Conservation (phyloP, 2,329 filamentous ascomycete genomes). For the Dichotomopilus funicola region DNA sequence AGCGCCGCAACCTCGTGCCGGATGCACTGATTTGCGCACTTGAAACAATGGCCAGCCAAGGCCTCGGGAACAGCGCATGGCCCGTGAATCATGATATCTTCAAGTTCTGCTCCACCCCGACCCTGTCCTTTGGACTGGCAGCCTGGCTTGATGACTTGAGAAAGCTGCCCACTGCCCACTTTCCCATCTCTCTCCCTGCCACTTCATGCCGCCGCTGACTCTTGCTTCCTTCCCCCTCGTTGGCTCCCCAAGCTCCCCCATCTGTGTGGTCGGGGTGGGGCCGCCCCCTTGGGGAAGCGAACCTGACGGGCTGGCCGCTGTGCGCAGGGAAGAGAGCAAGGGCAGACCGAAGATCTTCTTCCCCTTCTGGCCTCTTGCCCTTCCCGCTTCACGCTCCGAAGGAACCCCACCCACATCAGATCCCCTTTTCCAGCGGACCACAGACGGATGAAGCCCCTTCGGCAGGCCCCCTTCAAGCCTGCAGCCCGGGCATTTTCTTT, state of each 20-base stretch:
- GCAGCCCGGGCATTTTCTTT: neutral
- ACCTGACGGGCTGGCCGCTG: neutral
- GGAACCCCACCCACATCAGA: neutral
- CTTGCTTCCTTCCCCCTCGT: neutral
- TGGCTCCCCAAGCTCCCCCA: neutral
- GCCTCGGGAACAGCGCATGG: constrained; percentile 3
- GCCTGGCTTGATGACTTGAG: too few relatives aligned
- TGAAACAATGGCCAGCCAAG: constrained; percentile 17
- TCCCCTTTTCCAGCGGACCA: neutral
- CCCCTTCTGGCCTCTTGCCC: constrained; percentile 11
- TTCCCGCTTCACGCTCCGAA: constrained; percentile 3
- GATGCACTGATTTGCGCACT: constrained; percentile 17
- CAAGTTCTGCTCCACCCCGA: neutral
- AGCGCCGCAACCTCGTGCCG: constrained; percentile 6
- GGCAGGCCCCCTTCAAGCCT: neutral
- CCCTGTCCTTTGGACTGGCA: too few relatives aligned
- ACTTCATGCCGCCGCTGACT: too few relatives aligned
- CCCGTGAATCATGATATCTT: neutral
- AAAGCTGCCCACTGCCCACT: too few relatives aligned
- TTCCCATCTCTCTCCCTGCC: too few relatives aligned
- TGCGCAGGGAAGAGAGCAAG: neutral
- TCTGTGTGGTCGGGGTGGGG: neutral
- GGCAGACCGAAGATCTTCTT: constrained; percentile 15
- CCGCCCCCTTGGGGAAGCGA: neutral
- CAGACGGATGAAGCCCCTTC: constrained; percentile 2